Evolutionary conservation across 371 early-diverging fungal genomes (phyloP).

Genomic region (Lichtheimia ornata): DNA sequence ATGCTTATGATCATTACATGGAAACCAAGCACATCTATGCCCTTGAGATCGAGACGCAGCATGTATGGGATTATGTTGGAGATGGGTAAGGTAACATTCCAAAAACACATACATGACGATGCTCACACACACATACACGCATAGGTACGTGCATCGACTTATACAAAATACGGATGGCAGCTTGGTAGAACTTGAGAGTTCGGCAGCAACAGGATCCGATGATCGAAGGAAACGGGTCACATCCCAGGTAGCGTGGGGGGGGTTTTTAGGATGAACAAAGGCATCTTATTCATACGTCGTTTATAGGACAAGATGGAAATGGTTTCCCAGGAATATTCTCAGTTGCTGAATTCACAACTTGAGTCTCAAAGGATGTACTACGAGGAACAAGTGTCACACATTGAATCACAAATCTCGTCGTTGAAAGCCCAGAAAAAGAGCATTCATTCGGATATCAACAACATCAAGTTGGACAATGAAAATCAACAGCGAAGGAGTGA

Average conservation of each 20-base stretch:
- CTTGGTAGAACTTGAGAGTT: conserved; percentile 63
- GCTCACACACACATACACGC: background rate
- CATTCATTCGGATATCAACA: too few species aligned
- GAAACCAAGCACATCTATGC: conserved; percentile 83
- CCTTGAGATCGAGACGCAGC: conserved; percentile 90
- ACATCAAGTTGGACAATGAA: background rate
- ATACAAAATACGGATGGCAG: conserved; percentile 86
- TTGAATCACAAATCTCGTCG: conserved; percentile 46
- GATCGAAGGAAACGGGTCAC: too few species aligned
- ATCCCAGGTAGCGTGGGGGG: too few species aligned
- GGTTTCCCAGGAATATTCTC: conserved; percentile 79
- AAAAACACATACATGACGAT: too few species aligned
- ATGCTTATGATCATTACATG: conserved; percentile 85
- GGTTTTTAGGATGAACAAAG: background rate
- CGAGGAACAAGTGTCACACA: conserved; percentile 67
- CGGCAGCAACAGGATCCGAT: too few species aligned
- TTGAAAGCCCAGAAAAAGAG: conserved; percentile 20
- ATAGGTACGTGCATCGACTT: conserved; percentile 81
- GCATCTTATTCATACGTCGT: background rate
- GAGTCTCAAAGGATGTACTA: conserved; percentile 89
- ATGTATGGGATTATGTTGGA: conserved; percentile 97
- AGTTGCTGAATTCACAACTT: conserved; percentile 79
- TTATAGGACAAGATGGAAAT: conserved; percentile 75
- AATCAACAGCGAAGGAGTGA: background rate
- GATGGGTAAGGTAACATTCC: conserved; percentile 63